A percentile compares a stretch with the other conserved stretches of the same genome.
Conservation (phyloP, 1,284 basidiomycete genomes). For the Cutaneotrichosporon sp. region DNA sequence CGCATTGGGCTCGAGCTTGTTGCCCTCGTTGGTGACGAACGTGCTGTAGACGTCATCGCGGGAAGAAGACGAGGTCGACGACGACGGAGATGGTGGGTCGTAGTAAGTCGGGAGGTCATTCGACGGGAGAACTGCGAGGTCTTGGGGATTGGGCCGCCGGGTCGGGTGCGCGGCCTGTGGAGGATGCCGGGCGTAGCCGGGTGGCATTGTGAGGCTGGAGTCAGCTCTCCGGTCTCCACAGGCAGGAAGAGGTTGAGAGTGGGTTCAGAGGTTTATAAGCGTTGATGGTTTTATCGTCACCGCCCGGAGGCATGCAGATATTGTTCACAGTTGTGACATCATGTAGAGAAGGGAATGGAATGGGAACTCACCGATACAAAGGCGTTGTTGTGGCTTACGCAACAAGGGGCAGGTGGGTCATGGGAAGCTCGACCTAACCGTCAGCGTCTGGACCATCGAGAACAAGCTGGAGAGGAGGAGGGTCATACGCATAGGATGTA, state of each 20-base stretch:
- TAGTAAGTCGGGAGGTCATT: constrained; percentile 42
- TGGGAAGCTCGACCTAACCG: neutral
- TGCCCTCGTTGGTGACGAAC: constrained; percentile 44
- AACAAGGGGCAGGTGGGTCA: neutral
- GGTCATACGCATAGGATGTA: constrained; percentile 45
- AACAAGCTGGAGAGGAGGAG: neutral
- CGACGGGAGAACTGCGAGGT: constrained; percentile 34
- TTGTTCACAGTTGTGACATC: constrained; percentile 31
- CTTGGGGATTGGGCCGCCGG: constrained; percentile 1
- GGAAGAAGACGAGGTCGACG: constrained; percentile 27
- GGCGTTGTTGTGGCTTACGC: neutral
- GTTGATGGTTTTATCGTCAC: constrained; percentile 33
- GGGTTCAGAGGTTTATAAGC: constrained; percentile 25
- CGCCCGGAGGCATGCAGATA: constrained; percentile 30
- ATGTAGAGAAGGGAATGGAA: constrained; percentile 12
- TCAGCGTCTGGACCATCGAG: constrained; percentile 4
- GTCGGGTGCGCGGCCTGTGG: neutral
- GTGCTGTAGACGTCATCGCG: constrained; percentile 29
- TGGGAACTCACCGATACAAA: neutral
- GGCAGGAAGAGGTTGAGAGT: neutral
- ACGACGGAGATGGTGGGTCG: constrained; percentile 37
- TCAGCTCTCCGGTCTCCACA: constrained; percentile 7
- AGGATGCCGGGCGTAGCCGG: neutral
- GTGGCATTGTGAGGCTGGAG: constrained; percentile 8
- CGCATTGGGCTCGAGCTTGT: constrained; percentile 45